Percentiles rank a stretch among this genome's conserved stretches.
These are phyloP conservation scores for Diplodia intermedia DNA, from an alignment of 2,329 filamentous ascomycete species.

Conservation along the genomic window DNA sequence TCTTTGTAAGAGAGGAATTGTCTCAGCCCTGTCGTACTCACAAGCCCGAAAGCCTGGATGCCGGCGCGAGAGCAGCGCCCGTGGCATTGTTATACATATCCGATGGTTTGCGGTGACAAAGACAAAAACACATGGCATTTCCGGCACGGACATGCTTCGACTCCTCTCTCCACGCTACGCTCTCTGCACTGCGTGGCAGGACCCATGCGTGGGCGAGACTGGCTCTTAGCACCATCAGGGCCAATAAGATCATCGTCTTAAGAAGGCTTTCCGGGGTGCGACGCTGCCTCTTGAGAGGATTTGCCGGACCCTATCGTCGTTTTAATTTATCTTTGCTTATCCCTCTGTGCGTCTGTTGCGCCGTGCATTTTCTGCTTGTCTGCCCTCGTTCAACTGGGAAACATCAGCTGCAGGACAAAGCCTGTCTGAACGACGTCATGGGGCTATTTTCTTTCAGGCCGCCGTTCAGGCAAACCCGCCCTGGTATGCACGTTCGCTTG, in stretches of 20 bases:
- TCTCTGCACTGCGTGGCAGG: background rate
- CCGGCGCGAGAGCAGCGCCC: background rate
- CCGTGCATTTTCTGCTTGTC: background rate
- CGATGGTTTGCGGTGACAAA: background rate
- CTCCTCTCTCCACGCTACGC: background rate
- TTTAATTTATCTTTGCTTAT: constrained; percentile 1
- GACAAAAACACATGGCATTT: background rate
- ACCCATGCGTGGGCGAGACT: background rate
- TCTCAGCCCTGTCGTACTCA: constrained; percentile 24
- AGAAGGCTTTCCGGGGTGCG: background rate
- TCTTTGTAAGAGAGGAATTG: background rate
- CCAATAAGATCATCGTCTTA: constrained; percentile 19
- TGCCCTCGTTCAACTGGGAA: background rate
- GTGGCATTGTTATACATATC: background rate
- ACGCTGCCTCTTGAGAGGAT: background rate
- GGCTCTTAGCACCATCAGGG: background rate
- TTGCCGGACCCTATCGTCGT: background rate
- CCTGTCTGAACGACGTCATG: background rate
- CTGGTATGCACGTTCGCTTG: constrained; percentile 14
- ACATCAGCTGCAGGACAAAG: background rate
- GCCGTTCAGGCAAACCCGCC: background rate
- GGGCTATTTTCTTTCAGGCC: background rate
- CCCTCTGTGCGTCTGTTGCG: background rate
- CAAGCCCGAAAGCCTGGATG: background rate
- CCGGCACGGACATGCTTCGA: background rate